Evolutionary conservation across 257 asterid genomes (phyloP).

Genomic region (Solanum appendiculatum): DNA sequence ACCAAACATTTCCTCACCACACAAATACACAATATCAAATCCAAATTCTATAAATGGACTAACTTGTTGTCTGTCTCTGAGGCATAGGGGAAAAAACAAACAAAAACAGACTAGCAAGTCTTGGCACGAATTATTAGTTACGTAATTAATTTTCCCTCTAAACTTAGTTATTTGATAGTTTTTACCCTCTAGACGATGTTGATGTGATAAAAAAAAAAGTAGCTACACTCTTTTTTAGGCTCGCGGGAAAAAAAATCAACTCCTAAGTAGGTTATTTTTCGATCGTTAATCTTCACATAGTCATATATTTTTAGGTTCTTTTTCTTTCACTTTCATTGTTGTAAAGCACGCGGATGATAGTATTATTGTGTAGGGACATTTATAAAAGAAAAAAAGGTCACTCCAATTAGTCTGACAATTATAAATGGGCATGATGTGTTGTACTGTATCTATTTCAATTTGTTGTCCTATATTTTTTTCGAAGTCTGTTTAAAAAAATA

Average conservation of each 20-base stretch:
- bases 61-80: neutral
- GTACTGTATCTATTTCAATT: neutral
- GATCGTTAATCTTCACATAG: no score
- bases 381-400: neutral
- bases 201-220: neutral
- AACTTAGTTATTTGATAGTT: neutral
- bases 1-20: neutral
- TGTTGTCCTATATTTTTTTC: neutral
- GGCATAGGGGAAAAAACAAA: neutral
- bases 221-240: neutral
- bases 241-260: no score
- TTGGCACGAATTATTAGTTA: neutral
- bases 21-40: neutral
- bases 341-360: neutral
- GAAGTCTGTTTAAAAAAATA: fast-evolving
- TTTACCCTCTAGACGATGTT: neutral
- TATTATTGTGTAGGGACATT: neutral
- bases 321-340: neutral
- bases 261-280: neutral
- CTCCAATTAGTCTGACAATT: neutral
- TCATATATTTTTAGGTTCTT: no score
- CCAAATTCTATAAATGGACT: neutral
- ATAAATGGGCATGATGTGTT: neutral
- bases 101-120: neutral
- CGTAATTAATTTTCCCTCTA: neutral